Percentiles rank a stretch among this genome's conserved stretches.
phyloP scores from a whole-genome alignment of 352 stramenopile species.

The Globisporangium apiculatum region DNA sequence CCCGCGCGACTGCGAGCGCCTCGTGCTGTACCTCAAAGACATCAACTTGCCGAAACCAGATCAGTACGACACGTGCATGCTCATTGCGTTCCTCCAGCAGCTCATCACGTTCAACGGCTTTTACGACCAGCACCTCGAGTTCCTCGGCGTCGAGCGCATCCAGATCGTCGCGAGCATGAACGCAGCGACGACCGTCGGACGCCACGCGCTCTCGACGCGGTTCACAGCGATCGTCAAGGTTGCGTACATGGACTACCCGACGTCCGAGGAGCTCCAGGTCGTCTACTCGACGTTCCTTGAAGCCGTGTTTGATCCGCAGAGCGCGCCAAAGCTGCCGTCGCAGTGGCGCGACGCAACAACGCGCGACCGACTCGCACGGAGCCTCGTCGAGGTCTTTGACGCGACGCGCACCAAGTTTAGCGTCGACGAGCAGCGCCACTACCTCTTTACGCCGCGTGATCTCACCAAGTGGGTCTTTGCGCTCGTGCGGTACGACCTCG shows the following conservation, averaged over 20 bases:
- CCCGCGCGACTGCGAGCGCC: slow-evolving; percentile 85
- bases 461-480: slow-evolving; percentile 89
- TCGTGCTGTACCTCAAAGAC: slow-evolving; percentile 95
- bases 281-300: slow-evolving; percentile 90
- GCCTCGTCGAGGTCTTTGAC: slow-evolving; percentile 90
- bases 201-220: slow-evolving; percentile 87
- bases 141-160: slow-evolving; percentile 90
- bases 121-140: slow-evolving; percentile 93
- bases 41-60: slow-evolving; percentile 95
- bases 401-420: slow-evolving; percentile 86
- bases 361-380: slow-evolving; percentile 76
- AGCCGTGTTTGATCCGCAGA: slow-evolving; percentile 47
- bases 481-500: slow-evolving; percentile 88
- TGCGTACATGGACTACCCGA: slow-evolving; percentile 91
- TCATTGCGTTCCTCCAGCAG: slow-evolving; percentile 95
- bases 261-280: slow-evolving; percentile 80
- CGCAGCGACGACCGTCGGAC: slow-evolving; percentile 87
- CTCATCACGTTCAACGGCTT: slow-evolving; percentile 94
- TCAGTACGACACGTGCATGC: slow-evolving; percentile 94
- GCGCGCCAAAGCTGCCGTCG: slow-evolving; percentile 23
- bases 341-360: slow-evolving; percentile 53
- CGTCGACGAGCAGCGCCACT: slow-evolving; percentile 92
- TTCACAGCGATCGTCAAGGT: slow-evolving; percentile 94
- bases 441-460: slow-evolving; percentile 92
- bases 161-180: slow-evolving; percentile 95